Base-by-base conservation (phyloP, 2,329 filamentous ascomycete genomes). In the Cladobotryum protrusum region DNA sequence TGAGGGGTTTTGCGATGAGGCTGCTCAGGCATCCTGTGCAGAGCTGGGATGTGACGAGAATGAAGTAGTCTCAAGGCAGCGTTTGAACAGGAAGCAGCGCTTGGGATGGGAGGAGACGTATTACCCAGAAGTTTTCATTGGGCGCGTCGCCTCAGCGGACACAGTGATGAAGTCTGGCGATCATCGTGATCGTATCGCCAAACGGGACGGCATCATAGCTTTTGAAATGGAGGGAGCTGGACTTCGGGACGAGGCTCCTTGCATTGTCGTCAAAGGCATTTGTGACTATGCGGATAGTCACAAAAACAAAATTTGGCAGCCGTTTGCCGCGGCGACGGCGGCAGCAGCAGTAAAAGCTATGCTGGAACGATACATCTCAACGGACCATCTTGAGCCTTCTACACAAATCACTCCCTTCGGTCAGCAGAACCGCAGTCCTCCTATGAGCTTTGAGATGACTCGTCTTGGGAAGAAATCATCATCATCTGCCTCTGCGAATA, bases 211-310 rank as follows among this genome's bases (percentile, higher is more conserved):
- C 4, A 47, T 66, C 2, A 59, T 67, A 11, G 64, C 54, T 1
- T 68, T 67, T 33, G 67, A 69, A 50, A 67, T 66, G 64, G 66
- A 67, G 50, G 59, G 62, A 2, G 64, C 64, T 3, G 65, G 66
- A 0, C 45, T 62, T 1, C 64, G 58, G 58, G 24, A 29, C 24
- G 52, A 52, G 0, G 52, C 69, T 1, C 66, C 67, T 0, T 66
- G 64, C 33, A 36, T 71, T 0, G 58, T 67, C 1, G 63, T 72
- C 42, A 66, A 67, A 32, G 66, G 67, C 6, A 64, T 67, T 2
- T 67, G 63, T 46, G 65, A 71, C 56, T 72, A 72, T 52, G 64
- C 67, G 0, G 70, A 72, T 49, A 62, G 64, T 18, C 69, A 71
- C 54, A 68, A 70, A 55, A 62, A 59, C 42, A 65, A 68, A 35